phyloP scores from a whole-genome alignment of 139 green algal species.

The Eudorina sp. region DNA sequence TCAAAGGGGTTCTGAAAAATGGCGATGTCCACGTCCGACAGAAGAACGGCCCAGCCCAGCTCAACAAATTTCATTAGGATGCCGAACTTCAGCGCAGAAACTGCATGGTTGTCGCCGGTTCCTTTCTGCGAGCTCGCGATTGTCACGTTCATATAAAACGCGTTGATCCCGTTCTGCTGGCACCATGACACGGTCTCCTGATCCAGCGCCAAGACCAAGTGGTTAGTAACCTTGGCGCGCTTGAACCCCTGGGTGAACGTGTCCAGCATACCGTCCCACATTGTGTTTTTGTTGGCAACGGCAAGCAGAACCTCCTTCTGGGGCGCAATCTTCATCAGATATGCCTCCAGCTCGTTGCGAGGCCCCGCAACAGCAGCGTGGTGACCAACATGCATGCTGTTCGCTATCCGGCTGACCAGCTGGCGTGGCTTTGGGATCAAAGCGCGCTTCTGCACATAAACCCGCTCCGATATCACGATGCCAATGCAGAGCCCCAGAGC shows the following conservation, averaged over 20 bases:
- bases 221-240: conserved; percentile 79
- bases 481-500: conserved; percentile 76
- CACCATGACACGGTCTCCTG: conserved; percentile 67
- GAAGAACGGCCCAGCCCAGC: conserved; percentile 92
- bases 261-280: conserved; percentile 77
- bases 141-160: conserved; percentile 60
- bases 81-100: conserved; percentile 89
- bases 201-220: conserved; percentile 94
- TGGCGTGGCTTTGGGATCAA: conserved; percentile 50
- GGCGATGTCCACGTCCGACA: conserved; percentile 96
- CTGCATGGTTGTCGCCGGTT: conserved; percentile 84
- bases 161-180: conserved; percentile 60
- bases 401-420: conserved; percentile 21
- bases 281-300: conserved; percentile 91
- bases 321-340: conserved; percentile 78
- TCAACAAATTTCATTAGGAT: conserved; percentile 93
- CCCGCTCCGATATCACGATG: conserved; percentile 73
- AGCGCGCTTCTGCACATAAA: conserved; percentile 65
- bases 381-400: conserved; percentile 20
- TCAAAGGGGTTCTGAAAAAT: conserved; percentile 80
- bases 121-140: conserved; percentile 61
- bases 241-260: conserved; percentile 77
- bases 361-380: background rate
- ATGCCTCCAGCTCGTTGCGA: conserved; percentile 56
- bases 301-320: conserved; percentile 90